These are phyloP conservation scores for Cochlearia excelsa DNA, from an alignment of 345 rosid species.

Conservation along the genomic window DNA sequence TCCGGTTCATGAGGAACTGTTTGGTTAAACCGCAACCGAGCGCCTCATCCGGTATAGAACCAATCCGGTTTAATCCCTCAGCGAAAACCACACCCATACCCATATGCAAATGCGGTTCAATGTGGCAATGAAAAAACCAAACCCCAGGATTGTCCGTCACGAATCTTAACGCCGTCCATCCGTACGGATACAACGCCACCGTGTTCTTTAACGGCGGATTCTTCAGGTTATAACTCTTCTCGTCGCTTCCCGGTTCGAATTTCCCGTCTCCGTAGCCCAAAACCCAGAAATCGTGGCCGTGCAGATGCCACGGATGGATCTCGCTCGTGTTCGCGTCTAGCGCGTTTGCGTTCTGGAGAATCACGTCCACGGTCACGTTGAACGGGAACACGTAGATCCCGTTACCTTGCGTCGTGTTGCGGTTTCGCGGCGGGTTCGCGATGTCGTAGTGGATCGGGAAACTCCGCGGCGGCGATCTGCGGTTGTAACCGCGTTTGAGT, in stretches of 20 bases:
- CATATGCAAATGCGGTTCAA: slow-evolving; percentile 88
- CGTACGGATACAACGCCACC: slow-evolving; percentile 60
- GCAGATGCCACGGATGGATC: slow-evolving; percentile 85
- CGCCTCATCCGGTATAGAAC: slow-evolving; percentile 45
- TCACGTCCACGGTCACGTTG: slow-evolving; percentile 60
- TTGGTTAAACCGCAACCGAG: slow-evolving; percentile 55
- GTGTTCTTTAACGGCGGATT: slow-evolving; percentile 75
- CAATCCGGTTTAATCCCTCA: slow-evolving; percentile 46
- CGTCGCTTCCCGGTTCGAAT: slow-evolving; percentile 33
- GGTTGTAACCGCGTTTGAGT: slow-evolving; percentile 41
- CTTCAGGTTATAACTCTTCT: slow-evolving; percentile 45
- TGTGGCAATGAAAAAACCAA: slow-evolving; percentile 91
- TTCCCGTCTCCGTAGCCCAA: slow-evolving; percentile 75
- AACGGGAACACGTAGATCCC: slow-evolving; percentile 50
- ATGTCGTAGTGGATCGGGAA: slow-evolving; percentile 47
- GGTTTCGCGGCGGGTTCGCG: slow-evolving; percentile 45
- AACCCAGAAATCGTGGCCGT: slow-evolving; percentile 87
- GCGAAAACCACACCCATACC: slow-evolving; percentile 92
- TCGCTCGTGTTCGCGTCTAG: slow-evolving; percentile 45
- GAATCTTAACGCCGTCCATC: slow-evolving; percentile 92
- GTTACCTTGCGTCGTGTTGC: slow-evolving; percentile 47
- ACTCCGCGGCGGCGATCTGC: slow-evolving; percentile 45
- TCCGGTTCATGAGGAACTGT: slow-evolving; percentile 30
- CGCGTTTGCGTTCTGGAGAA: slow-evolving; percentile 68
- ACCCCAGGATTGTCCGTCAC: slow-evolving; percentile 83